Evolutionary conservation across 2,329 filamentous ascomycete genomes (phyloP), one percentile per base, ranked within the genome.

Genomic region (Talaromyces piceae): DNA sequence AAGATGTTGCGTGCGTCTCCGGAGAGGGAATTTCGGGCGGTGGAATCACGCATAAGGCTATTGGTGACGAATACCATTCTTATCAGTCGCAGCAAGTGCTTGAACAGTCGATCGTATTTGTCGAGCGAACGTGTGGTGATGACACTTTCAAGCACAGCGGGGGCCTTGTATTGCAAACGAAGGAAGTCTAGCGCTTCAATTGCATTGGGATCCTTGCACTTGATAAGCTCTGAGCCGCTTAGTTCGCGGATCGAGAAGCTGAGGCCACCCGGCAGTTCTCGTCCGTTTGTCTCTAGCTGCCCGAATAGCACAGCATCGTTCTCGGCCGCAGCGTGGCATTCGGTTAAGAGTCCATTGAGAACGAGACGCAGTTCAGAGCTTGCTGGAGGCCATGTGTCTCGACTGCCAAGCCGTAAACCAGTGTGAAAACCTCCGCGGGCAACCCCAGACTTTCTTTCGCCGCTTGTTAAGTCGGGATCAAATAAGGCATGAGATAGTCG

Each of bases 131-230:
- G 66, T 0, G 82, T 75, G 0, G 88, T 90, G 39, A 98, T 83
- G 55, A 97, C 77, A 0, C 83, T 75, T 37, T 83, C 77, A 0
- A 97, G 73, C 1, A 88, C 81, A 0, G 79, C 67, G 0, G 90
- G 86, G 0, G 90, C 78, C 37, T 85, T 87, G 69, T 96, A 97
- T 43, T 90, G 86, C 6, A 98, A 73, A 1, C 88, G 82, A 13
- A 98, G 75, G 62, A 98, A 97, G 67, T 97, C 93, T n/a, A 97
- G 76, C 0, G 93, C 93, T 63, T 91, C 84, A 16, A 97, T 77
- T 0, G 85, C 86, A 63, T 88, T 80, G 0, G 89, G 84, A 60
- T 97, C 81, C 76, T 94, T 84, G 67, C 90, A 91, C 55, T 79
- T 83, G 48, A 89, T 81, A 45, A 95, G 87, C 59, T 96, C 90